Evolutionary conservation across 257 asterid species (phyloP), one percentile per base, ranked within the genome.

Genomic region (Thymus quinquecostatus): DNA sequence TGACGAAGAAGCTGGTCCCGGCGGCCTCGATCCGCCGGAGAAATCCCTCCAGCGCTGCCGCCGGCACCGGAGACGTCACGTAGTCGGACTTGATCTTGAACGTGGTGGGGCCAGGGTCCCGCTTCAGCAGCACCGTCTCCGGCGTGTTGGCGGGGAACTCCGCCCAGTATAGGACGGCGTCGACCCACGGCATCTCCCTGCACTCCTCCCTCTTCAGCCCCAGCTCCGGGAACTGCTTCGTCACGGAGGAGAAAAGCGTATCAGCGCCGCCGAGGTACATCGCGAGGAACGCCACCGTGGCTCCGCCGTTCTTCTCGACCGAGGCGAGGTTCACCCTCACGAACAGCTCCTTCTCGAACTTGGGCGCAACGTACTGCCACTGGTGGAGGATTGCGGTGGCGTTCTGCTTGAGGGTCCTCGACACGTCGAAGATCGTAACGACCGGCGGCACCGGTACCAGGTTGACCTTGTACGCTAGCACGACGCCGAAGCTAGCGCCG

Each of bases 21-120:
- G n/a, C 45, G 0, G 65, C 66, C 1, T 13, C 40, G 27, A 79
- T 27, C 8, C 70, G 73, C 0, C 47, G 21, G 2, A 72, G 32
- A 1, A 69, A 3, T 0, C 67, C 68, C 3, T 40, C 2, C 5
- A 76, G 6, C 0, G 51, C 81, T 1, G 41, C 30, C n/a, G 9
- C 60, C 1, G 82, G 44, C 1, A 83, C 64, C 1, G 81, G 85
- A 1, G 73, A 65, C 64, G 57, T 78, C 1, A 83, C 77, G 41
- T 83, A 83, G 32, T 83, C 87, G 1, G 85, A 80, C 7, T 83
- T 83, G 14, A 58, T 27, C 67, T 77, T 80, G n/a, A 47, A 61
- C 27, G 43, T 14, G 3, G 3, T n/a, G 8, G 43, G 8, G 4
- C 30, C 14, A 1, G 74, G 14, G n/a, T 36, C 45, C 14, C 83